These are phyloP conservation scores for Spergularia azorica DNA, from an alignment of 179 eudicot species.

Conservation along the genomic window DNA sequence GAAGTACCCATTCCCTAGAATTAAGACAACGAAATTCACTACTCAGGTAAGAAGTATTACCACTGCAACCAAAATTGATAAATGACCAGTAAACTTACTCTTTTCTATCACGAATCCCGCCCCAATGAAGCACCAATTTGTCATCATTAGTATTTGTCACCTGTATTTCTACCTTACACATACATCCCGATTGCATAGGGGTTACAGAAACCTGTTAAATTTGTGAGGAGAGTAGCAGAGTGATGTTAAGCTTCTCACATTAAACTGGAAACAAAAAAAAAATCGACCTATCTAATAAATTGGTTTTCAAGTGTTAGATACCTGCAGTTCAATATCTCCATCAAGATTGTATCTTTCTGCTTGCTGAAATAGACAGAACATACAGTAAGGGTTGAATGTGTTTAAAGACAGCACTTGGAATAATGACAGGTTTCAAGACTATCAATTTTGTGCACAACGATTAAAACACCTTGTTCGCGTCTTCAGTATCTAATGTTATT, in stretches of 20 bases:
- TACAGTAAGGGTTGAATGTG: constrained; percentile 21
- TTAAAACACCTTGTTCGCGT: not conserved
- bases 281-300: not conserved
- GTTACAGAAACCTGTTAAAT: constrained; percentile 63
- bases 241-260: not conserved
- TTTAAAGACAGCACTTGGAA: not conserved
- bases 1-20: constrained; percentile 81
- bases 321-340: constrained; percentile 82
- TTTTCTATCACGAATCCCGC: constrained; percentile 53
- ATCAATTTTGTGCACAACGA: not conserved
- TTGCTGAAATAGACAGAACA: constrained; percentile 46
- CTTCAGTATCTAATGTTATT: not conserved
- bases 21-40: not conserved
- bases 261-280: not conserved
- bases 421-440: not conserved
- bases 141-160: constrained; percentile 57
- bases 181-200: constrained; percentile 56
- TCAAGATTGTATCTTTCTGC: constrained; percentile 73
- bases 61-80: constrained; percentile 5
- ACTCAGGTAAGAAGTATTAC: not conserved
- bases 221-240: constrained; percentile 10
- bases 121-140: constrained; percentile 84
- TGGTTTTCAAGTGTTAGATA: constrained; percentile 26
- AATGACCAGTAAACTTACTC: constrained; percentile 45
- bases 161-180: constrained; percentile 56